Percentiles rank a stretch among this genome's conserved stretches.
These are phyloP conservation scores for Mycena galericulata DNA, from an alignment of 768 basidiomycete species.

Conservation along the genomic window DNA sequence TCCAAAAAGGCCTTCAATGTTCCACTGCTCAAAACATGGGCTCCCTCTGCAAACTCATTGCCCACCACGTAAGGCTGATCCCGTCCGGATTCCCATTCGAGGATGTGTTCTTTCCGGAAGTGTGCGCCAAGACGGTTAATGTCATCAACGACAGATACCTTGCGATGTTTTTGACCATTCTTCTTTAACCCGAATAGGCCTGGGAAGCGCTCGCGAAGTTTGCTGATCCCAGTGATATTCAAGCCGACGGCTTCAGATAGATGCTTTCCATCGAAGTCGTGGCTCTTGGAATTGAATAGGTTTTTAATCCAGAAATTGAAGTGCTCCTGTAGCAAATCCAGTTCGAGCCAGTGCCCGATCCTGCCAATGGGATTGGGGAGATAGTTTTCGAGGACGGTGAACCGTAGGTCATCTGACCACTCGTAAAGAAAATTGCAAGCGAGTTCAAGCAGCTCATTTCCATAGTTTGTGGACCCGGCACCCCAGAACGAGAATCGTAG, in stretches of 20 bases:
- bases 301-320: conserved; percentile 33
- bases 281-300: conserved; percentile 25
- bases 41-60: too few relatives aligned
- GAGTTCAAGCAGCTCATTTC: conserved; percentile 36
- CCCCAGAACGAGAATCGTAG: conserved; percentile 35
- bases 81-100: too few relatives aligned
- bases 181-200: conserved; percentile 12
- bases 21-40: too few relatives aligned
- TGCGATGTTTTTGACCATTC: too few relatives aligned
- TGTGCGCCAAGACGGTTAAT: too few relatives aligned
- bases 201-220: conserved; percentile 4
- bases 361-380: conserved; percentile 33
- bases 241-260: conserved; percentile 14
- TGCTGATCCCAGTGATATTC: conserved; percentile 15
- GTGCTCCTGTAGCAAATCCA: conserved; percentile 37
- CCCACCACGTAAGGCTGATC: too few relatives aligned
- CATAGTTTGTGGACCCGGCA: conserved; percentile 33
- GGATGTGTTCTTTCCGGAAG: too few relatives aligned
- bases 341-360: conserved; percentile 23
- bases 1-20: too few relatives aligned
- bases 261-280: conserved; percentile 20
- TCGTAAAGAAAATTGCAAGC: conserved; percentile 35
- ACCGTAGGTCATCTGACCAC: conserved; percentile 12
- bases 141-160: too few relatives aligned
- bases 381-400: conserved; percentile 31